These are phyloP conservation scores for Xylariaceae sp. DNA, from an alignment of 2,329 filamentous ascomycete genomes.

Conservation along the genomic window DNA sequence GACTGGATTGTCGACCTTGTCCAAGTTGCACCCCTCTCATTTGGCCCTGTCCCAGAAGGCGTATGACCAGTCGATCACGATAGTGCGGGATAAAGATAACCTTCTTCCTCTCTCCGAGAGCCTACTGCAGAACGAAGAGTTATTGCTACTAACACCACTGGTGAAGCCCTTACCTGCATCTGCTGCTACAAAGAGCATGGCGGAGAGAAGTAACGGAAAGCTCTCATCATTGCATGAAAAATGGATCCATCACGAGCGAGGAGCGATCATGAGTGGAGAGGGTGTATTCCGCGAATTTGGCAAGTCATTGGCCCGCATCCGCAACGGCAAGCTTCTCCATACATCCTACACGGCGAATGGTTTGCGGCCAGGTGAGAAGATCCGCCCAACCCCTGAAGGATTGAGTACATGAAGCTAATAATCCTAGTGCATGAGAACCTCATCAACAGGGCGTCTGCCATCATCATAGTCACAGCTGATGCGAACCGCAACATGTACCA, in stretches of 20 bases:
- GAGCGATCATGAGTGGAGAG: conserved; percentile 81
- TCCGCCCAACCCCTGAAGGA: background rate
- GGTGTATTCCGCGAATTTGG: conserved; percentile 88
- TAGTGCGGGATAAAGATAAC: conserved; percentile 83
- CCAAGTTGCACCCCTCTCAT: conserved; percentile 77
- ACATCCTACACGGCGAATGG: conserved; percentile 95
- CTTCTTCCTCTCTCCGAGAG: conserved; percentile 77
- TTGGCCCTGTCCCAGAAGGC: conserved; percentile 74
- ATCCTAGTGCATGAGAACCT: conserved; percentile 75
- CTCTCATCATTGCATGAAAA: conserved; percentile 46
- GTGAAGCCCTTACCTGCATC: conserved; percentile 92
- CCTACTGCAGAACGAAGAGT: conserved; percentile 77
- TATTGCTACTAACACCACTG: conserved; percentile 82
- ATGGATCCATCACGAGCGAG: conserved; percentile 54
- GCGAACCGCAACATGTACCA: conserved; percentile 93
- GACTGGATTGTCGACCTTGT: conserved; percentile 68
- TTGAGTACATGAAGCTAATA: conserved; percentile 17
- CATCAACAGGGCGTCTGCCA: conserved; percentile 79
- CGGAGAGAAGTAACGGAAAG: conserved; percentile 46
- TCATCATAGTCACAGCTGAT: conserved; percentile 88
- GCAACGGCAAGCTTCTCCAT: conserved; percentile 81
- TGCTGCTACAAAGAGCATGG: conserved; percentile 67
- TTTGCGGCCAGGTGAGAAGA: conserved; percentile 60
- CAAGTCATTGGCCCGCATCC: conserved; percentile 75
- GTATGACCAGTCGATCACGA: conserved; percentile 88